Base-by-base conservation (phyloP, 129 eudicot genomes). In the Solidago caesia region DNA sequence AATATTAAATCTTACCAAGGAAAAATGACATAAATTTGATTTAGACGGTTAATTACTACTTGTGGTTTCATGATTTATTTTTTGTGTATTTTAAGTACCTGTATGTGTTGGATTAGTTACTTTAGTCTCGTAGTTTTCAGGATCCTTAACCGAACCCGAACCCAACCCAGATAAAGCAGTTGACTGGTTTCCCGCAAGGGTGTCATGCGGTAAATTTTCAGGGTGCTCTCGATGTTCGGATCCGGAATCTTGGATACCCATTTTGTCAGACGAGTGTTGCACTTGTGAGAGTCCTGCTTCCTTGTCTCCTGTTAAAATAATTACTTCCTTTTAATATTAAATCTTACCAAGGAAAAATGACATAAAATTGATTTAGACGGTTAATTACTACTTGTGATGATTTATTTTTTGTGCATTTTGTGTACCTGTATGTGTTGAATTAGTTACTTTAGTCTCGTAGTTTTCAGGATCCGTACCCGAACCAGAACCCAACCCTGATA, bases 121-220 rank as follows among this genome's bases (percentile, higher is more conserved):
- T 75, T 90, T 87, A 44, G 83, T 53, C 74, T 81, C 77, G 59
- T 87, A 82, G 65, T 87, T 87, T 5, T 85, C 72, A 56, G 86
- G 80, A 49, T 44, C 72, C 48, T 52, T 64, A 44, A 67, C 62
- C 47, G 21, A 21, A n/a, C 13, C 33, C 55, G 6, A 4, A 70
- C 72, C 41, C 7, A 43, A 51, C 21, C 44, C 21, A 21, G 21
- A 21, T 21, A 85, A 86, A 12, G 81, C 84, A 15, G 21, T 21
- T 21, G 21, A 21, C 21, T 21, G 21, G 21, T 21, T 21, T 21
- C 21, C 21, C 21, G 21, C 21, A 21, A 74, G 58, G 26, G 81
- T 75, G 41, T 82, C 87, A 0, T 48, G 68, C 5, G 90, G 84
- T 47, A 45, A 41, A 44, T 80, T 68, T 65, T 81, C 81, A 1